Base-by-base conservation (phyloP, 164 flowering plant species). In the Nelumbo lutea region DNA sequence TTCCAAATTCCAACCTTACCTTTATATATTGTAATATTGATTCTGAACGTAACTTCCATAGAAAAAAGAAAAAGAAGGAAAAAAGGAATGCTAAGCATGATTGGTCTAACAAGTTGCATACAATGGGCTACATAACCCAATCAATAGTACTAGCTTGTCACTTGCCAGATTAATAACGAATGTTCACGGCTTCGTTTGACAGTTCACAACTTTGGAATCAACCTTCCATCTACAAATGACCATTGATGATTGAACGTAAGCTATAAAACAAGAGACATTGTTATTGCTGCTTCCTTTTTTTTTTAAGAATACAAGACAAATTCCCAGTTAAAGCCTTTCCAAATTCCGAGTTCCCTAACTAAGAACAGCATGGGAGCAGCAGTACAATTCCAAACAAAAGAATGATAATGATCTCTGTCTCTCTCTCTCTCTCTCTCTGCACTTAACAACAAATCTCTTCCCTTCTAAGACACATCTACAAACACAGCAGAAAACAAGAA, bases 381-480 rank as follows among this genome's bases (percentile, higher is more conserved):
- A 64, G 65, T 53, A 75, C 68, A 66, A 61, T 71, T 67, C 72
- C 69, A 67, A 73, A 72, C 72, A 72, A 72, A 78, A 67, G 72
- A 72, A 78, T 70, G 69, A 69, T 58, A 9, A 58, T 69, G 66
- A 51, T 59, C 45, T 73, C 71, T 67, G 45, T 65, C 69, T 62
- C 78, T 61, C 58, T 45, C 60, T 61, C 58, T 45, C 60, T 61
- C 47, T 8, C 57, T 27, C 27, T 27, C 58, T 55, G 27, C 58
- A 57, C 43, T 62, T 59, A 64, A 66, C 9, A 62, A 53, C 73
- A 73, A 68, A 76, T 65, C 68, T 70, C 81, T 48, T 71, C 71
- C 70, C 65, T 66, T 56, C 77, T 65, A 75, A 62, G 64, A 71
- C 76, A 72, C 76, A 73, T 79, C 80, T 74, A 75, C 74, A 73